Conservation (phyloP, 371 early-diverging fungal species). For the Actinomucor elegans region DNA sequence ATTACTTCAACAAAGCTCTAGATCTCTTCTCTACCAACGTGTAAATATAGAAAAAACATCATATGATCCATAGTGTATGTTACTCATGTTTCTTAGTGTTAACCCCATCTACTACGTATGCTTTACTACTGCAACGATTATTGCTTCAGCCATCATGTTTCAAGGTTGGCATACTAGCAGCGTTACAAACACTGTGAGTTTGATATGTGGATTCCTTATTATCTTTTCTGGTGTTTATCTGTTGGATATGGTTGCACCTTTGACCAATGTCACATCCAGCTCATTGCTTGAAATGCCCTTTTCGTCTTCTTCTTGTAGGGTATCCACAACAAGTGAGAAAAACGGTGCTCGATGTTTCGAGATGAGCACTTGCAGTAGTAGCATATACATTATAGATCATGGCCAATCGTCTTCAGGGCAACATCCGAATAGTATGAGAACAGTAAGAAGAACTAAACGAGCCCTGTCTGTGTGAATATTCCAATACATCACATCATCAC, state of each 20-base stretch:
- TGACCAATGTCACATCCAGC: not conserved
- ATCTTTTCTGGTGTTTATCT: constrained; percentile 91
- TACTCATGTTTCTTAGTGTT: constrained; percentile 40
- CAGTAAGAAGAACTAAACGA: no score
- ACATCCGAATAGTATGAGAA: no score
- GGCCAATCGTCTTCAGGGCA: no score
- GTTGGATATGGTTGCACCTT: constrained; percentile 48
- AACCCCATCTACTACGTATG: constrained; percentile 92
- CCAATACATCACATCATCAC: not conserved
- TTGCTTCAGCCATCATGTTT: constrained; percentile 86
- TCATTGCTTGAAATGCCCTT: constrained; percentile 3
- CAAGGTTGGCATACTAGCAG: constrained; percentile 82
- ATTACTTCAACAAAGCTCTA: constrained; percentile 96
- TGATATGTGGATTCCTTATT: constrained; percentile 87
- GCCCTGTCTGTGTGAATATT: constrained; percentile 1
- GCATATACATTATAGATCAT: no score
- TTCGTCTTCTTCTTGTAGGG: constrained; percentile 3
- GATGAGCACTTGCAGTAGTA: not conserved
- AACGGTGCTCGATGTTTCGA: no score
- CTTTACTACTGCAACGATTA: constrained; percentile 90
- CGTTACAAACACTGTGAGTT: constrained; percentile 71
- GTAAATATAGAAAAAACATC: no score
- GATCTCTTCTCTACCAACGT: constrained; percentile 86
- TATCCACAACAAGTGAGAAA: no score
- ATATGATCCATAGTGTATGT: not conserved